Conservation (phyloP, 192 early-diverging fungal species). For the Rhizoclosmatium sp. region DNA sequence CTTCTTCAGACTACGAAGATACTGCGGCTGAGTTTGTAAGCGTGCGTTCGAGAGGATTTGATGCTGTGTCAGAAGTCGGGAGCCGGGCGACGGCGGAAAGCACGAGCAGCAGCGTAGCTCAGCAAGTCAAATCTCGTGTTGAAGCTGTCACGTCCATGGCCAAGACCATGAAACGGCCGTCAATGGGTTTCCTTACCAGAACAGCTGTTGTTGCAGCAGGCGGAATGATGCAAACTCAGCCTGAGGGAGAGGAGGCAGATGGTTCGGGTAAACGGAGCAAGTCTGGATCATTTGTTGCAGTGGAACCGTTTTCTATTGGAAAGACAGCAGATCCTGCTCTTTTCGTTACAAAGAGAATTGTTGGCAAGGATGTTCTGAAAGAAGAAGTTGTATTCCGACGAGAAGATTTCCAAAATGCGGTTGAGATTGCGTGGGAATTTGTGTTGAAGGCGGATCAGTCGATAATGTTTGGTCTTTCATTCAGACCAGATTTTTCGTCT, state of each 20-base stretch:
- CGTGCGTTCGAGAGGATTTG: neutral
- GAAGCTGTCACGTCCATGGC: conserved; percentile 4
- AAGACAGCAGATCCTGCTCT: neutral
- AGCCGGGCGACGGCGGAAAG: neutral
- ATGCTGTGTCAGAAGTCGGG: neutral
- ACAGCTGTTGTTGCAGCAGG: conserved; percentile 22
- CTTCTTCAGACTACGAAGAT: conserved; percentile 21
- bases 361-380: conserved; percentile 28
- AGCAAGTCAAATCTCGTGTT: neutral
- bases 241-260: conserved; percentile 3
- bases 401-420: neutral
- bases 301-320: conserved; percentile 36
- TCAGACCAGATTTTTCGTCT: conserved; percentile 9
- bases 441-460: conserved; percentile 17
- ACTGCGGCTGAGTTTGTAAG: neutral
- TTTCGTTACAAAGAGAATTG: neutral
- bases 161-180: conserved; percentile 5
- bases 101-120: neutral
- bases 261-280: neutral
- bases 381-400: conserved; percentile 21
- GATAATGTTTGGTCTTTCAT: conserved; percentile 39
- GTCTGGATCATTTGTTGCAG: neutral
- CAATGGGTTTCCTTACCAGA: conserved; percentile 25
- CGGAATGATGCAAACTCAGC: neutral
- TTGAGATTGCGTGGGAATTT: conserved; percentile 45